Evolutionary conservation across 805 yeast genomes (phyloP), one percentile per base, ranked within the genome.

Genomic region (Yarrowia yakushimensis): DNA sequence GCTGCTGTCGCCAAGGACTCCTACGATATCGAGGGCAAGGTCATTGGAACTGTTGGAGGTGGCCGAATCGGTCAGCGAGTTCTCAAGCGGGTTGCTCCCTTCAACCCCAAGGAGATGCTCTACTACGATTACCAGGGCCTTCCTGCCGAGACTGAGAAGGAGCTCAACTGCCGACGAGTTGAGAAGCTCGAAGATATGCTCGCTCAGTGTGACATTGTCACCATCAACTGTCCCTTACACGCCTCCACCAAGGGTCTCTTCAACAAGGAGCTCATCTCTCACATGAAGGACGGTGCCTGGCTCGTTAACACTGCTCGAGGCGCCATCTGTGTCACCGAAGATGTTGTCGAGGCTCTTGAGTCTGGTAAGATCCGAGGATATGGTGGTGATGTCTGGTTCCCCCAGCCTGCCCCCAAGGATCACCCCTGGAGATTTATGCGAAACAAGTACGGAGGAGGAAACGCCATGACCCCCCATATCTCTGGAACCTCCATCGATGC

Each of bases 381-480:
- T 57, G 88, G 86, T 1, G 72, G 83, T 2, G 88, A 84, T 65
- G 88, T 84, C 12, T 84, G 93, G 90, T 81, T 70, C 77, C 86
- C 86, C n/a, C 96, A 88, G 74, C 96, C 96, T 43, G 88, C 93
- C 27, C 90, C 91, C 66, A 76, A 77, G 63, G 80, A 80, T 72
- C 91, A 87, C 70, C 90, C 91, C 67, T 88, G 94, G 94, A 80
- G 90, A 79, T 62, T 77, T 11, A 81, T 86, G 84, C 71, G 76
- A 50, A 86, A 86, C 81, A 77, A 81, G 69, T 81, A 78, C 67
- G 87, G 86, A 63, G 88, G 82, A 36, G 92, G 93, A 66, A 88
- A 88, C 69, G 93, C 92, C 61, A 87, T 88, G 93, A 86, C 90
- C 55, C 91, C 92, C 17, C 94, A 87, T 71, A 82, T 85, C 67